Percentiles rank a stretch among this genome's conserved stretches.
These are phyloP conservation scores for Phytophthora sp. DNA, from an alignment of 352 stramenopile species.

Conservation along the genomic window DNA sequence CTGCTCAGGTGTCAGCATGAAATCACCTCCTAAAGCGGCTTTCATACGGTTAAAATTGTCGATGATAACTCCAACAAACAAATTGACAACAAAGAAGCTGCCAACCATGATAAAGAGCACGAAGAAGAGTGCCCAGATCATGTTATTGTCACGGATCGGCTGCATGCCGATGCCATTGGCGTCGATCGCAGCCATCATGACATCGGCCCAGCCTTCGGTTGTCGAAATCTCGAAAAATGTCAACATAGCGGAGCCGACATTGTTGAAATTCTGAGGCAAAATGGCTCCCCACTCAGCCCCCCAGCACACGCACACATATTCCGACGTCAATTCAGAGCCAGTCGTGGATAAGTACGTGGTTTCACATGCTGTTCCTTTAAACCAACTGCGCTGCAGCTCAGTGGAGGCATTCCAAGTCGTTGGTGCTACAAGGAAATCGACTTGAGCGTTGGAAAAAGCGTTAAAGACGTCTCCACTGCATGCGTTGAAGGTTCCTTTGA, in stretches of 20 bases:
- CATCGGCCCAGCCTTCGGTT: constrained; percentile 92
- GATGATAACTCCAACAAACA: constrained; percentile 95
- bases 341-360: constrained; percentile 1
- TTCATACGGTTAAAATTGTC: constrained; percentile 96
- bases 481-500: constrained; percentile 90
- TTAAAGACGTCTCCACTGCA: constrained; percentile 78
- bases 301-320: constrained; percentile 78
- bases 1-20: constrained; percentile 89
- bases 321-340: constrained; percentile 52
- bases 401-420: constrained; percentile 44
- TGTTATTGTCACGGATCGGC: constrained; percentile 86
- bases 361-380: constrained; percentile 46
- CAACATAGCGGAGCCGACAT: constrained; percentile 78
- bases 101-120: constrained; percentile 92
- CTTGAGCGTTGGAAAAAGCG: constrained; percentile 42
- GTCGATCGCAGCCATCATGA: constrained; percentile 93
- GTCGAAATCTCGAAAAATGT: constrained; percentile 95
- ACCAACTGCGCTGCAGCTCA: constrained; percentile 50
- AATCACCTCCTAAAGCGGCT: constrained; percentile 66
- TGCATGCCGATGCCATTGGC: constrained; percentile 91
- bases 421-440: constrained; percentile 55
- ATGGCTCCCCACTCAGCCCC: constrained; percentile 51
- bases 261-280: constrained; percentile 86
- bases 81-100: constrained; percentile 94
- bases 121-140: constrained; percentile 87